Base-by-base conservation (phyloP, 1,284 basidiomycete species). In the Ceratobasidium sp. region DNA sequence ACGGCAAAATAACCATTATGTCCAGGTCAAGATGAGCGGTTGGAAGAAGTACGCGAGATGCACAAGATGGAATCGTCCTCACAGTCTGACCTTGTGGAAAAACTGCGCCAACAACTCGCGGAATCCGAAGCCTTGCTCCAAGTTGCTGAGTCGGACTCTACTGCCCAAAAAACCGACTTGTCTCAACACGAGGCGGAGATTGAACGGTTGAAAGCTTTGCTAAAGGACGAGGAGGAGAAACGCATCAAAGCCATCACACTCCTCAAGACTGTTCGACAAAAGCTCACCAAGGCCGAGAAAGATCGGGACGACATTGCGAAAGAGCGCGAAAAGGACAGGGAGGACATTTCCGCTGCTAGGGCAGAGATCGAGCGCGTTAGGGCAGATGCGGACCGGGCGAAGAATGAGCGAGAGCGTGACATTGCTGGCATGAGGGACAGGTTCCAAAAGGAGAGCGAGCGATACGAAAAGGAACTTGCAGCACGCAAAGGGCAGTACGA, bases 161-260 rank as follows among this genome's bases (percentile, higher is more conserved):
- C 81, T 8, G 85, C 84, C 73, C 84, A 84, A 42, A 83, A 86
- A 69, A 79, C 81, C 0, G 86, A 89, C 54, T 80, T 88, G 0
- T 84, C 86, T 3, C 83, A 84, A 49, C 81, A 94, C 9, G 83
- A 84, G 42, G 78, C 82, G 8, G 91, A 95, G 71, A 79, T 89
- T 2, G 84, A 87, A 49, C 87, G 86, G 73, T 82, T 86, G 1
- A 89, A 88, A 75, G 83, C 82, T 12, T 74, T 83, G 1, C 88
- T 88, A 1, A 96, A 92, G 79, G 95, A 96, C 75, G 95, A 97
- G 78, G 95, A 97, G 79, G 95, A 98, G 80, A 97, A 97, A 80
- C 88, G 95, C 14, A 86, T 88, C n/a, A 98, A 97, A 78, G 94
- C 95, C 0, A 91, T 97, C 74, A 90, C 88, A 62, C 81, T 96